phyloP scores from a whole-genome alignment of 2,329 filamentous ascomycete species.

The Xylaria sp. region DNA sequence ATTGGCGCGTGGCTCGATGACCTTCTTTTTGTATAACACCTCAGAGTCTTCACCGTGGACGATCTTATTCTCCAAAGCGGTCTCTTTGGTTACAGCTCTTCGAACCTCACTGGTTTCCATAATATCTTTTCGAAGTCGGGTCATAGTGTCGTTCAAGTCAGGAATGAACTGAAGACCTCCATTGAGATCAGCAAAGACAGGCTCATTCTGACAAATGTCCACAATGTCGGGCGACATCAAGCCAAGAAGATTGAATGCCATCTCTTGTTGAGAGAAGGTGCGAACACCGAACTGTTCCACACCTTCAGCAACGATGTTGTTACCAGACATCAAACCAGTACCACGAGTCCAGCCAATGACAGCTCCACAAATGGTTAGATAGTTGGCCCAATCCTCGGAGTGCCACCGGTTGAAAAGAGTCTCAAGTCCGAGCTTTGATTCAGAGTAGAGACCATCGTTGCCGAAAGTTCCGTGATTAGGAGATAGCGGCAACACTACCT shows the following conservation, averaged over 20 bases:
- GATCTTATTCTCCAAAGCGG: constrained; percentile 93
- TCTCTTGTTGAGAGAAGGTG: constrained; percentile 98
- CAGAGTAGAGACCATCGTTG: constrained; percentile 96
- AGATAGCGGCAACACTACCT: constrained; percentile 93
- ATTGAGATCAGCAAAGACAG: constrained; percentile 96
- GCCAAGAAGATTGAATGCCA: constrained; percentile 98
- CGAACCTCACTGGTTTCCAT: constrained; percentile 95
- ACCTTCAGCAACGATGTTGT: constrained; percentile 96
- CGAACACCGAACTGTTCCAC: constrained; percentile 96
- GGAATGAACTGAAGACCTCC: constrained; percentile 97
- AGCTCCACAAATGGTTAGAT: constrained; percentile 96
- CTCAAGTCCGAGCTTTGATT: constrained; percentile 96
- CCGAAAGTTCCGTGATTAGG: constrained; percentile 99
- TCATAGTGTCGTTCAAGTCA: constrained; percentile 94
- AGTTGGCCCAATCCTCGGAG: constrained; percentile 96
- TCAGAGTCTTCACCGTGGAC: constrained; percentile 94
- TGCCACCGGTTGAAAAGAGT: constrained; percentile 99
- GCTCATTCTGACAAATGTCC: constrained; percentile 93
- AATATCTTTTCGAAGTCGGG: constrained; percentile 88
- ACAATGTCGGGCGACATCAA: constrained; percentile 94
- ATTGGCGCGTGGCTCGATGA: constrained; percentile 91
- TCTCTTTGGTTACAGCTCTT: constrained; percentile 93
- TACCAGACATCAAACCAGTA: constrained; percentile 95
- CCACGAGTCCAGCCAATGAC: constrained; percentile 99
- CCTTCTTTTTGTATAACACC: constrained; percentile 91